Percentiles rank a stretch among this genome's conserved stretches.
phyloP scores from a whole-genome alignment of 148 eudicot genomes.

The Arbutus unedo region DNA sequence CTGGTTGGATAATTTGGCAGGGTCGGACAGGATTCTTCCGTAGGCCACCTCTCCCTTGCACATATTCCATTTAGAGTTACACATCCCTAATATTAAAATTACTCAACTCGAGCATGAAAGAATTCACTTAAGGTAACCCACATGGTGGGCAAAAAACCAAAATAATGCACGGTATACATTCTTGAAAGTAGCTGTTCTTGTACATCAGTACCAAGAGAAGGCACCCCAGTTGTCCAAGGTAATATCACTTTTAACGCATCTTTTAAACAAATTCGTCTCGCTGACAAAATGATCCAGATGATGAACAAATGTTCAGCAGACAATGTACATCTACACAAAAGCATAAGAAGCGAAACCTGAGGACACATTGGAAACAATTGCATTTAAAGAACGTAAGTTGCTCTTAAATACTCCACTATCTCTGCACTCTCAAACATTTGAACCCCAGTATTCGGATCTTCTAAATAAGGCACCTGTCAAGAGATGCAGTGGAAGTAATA shows the following conservation, averaged over 20 bases:
- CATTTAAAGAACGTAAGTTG: slow-evolving; percentile 68
- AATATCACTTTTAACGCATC: not conserved
- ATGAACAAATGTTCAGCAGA: not conserved
- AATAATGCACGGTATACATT: not conserved
- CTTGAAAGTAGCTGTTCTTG: not conserved
- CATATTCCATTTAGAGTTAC: not conserved
- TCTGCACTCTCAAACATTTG: slow-evolving; percentile 97
- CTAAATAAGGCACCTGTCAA: slow-evolving; percentile 77
- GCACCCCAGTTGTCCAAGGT: not conserved
- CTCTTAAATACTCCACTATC: slow-evolving; percentile 78
- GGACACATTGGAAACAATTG: slow-evolving; percentile 7
- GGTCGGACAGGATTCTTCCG: not conserved
- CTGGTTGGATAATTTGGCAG: not conserved
- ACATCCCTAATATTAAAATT: not conserved
- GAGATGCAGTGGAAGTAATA: slow-evolving; percentile 6
- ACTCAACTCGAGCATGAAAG: not conserved
- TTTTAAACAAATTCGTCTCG: not conserved
- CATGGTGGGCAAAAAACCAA: not conserved
- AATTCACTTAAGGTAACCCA: not conserved
- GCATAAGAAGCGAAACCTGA: slow-evolving; percentile 10
- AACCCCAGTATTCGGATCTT: slow-evolving; percentile 95
- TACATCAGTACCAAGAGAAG: slow-evolving; percentile 1
- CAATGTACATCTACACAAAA: not conserved
- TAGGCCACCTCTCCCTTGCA: not conserved
- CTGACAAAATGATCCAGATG: not conserved